Percentiles rank a stretch among this genome's conserved stretches.
Conservation (phyloP, 805 yeast genomes). For the Candida ulmi region DNA sequence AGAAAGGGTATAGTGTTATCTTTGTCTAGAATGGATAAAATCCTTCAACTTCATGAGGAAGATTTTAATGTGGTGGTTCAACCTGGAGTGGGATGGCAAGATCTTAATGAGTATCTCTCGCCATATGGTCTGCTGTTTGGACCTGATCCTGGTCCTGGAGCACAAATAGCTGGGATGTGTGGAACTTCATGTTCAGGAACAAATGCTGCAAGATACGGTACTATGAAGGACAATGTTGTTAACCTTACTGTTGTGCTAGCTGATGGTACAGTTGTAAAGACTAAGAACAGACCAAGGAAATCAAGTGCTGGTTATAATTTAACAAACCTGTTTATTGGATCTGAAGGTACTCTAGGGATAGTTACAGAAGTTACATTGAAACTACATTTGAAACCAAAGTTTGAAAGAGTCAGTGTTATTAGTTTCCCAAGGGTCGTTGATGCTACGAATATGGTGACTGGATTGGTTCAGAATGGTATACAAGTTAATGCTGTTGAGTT, state of each 20-base stretch:
- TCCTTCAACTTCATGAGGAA: slow-evolving; percentile 46
- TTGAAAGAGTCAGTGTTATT: slow-evolving; percentile 59
- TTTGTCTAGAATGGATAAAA: slow-evolving; percentile 47
- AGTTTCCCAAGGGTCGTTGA: slow-evolving; percentile 58
- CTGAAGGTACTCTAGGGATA: slow-evolving; percentile 71
- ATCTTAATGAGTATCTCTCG: slow-evolving; percentile 41
- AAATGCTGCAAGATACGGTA: slow-evolving; percentile 69
- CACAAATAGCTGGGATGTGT: slow-evolving; percentile 67
- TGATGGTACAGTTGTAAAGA: slow-evolving; percentile 68
- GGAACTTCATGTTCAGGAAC: slow-evolving; percentile 73
- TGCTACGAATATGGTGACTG: slow-evolving; percentile 62
- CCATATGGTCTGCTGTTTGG: slow-evolving; percentile 63
- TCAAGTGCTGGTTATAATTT: slow-evolving; percentile 71
- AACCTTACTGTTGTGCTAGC: slow-evolving; percentile 65
- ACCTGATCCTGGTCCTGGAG: slow-evolving; percentile 76
- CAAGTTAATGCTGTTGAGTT: slow-evolving; percentile 65
- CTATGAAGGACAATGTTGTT: slow-evolving; percentile 63
- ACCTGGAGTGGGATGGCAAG: slow-evolving; percentile 74
- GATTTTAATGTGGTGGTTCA: slow-evolving; percentile 67
- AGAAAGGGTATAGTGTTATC: slow-evolving; percentile 45
- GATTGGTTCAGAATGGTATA: slow-evolving; percentile 52
- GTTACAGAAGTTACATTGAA: slow-evolving; percentile 69
- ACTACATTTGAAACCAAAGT: slow-evolving; percentile 52
- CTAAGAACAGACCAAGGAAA: slow-evolving; percentile 64
- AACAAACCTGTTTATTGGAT: slow-evolving; percentile 61